phyloP scores from a whole-genome alignment of 2,329 filamentous ascomycete genomes.

The Leptosphaerulina australis region DNA sequence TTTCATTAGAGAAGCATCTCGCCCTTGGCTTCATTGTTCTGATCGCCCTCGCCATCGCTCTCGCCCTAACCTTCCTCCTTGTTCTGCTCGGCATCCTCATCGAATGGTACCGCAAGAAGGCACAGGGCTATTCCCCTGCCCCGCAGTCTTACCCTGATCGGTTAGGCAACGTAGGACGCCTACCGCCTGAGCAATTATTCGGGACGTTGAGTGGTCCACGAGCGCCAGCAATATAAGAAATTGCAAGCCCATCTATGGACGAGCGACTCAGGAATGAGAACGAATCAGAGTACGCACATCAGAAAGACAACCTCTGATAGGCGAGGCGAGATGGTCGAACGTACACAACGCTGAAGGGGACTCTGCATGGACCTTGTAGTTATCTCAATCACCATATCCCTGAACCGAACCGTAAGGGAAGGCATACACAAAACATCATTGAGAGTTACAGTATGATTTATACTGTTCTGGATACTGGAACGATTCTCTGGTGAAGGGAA shows the following conservation, averaged over 20 bases:
- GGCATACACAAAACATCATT: not conserved
- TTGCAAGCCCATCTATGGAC: not conserved
- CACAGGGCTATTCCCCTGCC: conserved; percentile 80
- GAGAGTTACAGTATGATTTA: not conserved
- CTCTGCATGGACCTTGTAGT: not conserved
- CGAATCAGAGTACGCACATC: not conserved
- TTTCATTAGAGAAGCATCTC: conserved; percentile 59
- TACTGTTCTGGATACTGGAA: not conserved
- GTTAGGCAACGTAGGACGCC: conserved; percentile 55
- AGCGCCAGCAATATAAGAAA: conserved; percentile 40
- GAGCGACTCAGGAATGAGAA: not conserved
- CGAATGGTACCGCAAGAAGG: conserved; percentile 76
- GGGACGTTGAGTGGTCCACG: conserved; percentile 43
- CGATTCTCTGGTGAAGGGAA: not conserved
- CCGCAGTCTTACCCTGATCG: conserved; percentile 62
- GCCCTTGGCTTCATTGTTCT: conserved; percentile 79
- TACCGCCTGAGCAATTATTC: conserved; percentile 56
- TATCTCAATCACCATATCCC: not conserved
- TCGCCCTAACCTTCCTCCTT: conserved; percentile 77
- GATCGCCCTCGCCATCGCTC: conserved; percentile 78
- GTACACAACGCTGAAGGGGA: not conserved
- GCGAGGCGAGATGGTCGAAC: not conserved
- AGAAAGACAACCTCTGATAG: not conserved
- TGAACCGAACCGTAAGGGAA: not conserved
- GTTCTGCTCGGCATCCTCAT: conserved; percentile 76